A percentile compares a stretch with the other conserved stretches of the same genome.
phyloP scores from a whole-genome alignment of 1,284 basidiomycete genomes.

The Papiliotrema terrestris region DNA sequence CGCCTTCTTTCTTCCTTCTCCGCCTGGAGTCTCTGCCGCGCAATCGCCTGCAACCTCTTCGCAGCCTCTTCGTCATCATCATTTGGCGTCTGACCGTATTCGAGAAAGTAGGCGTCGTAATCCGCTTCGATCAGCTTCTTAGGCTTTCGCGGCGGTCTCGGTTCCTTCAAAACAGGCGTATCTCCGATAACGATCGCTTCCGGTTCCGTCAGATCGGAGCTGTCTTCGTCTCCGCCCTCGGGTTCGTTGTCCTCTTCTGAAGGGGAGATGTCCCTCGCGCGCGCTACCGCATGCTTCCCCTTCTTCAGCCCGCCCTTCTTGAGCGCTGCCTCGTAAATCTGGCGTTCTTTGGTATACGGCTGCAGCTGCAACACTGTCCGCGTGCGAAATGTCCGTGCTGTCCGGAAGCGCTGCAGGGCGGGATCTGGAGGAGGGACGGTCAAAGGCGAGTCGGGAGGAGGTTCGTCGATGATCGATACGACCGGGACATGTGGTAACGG shows the following conservation, averaged over 20 bases:
- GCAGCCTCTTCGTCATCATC: constrained; percentile 22
- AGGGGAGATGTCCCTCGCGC: constrained; percentile 15
- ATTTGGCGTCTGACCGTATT: constrained; percentile 28
- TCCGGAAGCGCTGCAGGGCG: constrained; percentile 39
- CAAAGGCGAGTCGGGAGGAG: background rate
- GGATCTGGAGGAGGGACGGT: constrained; percentile 23
- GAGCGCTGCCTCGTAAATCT: constrained; percentile 40
- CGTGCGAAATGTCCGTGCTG: constrained; percentile 43
- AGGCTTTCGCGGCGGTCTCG: constrained; percentile 8
- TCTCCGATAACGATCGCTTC: constrained; percentile 39
- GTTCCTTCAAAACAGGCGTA: constrained; percentile 16
- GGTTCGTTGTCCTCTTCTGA: constrained; percentile 14
- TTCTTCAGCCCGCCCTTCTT: constrained; percentile 39
- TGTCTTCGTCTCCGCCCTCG: constrained; percentile 13
- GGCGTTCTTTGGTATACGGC: constrained; percentile 46
- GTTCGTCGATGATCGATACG: too few relatives aligned
- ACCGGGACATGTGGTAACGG: background rate
- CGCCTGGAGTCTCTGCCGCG: constrained; percentile 18
- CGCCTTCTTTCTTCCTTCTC: constrained; percentile 26
- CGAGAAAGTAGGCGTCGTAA: constrained; percentile 37
- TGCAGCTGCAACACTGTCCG: constrained; percentile 48
- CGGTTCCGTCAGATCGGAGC: constrained; percentile 10
- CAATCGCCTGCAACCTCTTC: constrained; percentile 30
- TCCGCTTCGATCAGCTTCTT: constrained; percentile 29
- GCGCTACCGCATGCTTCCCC: constrained; percentile 23